Evolutionary conservation across 1,284 basidiomycete genomes (phyloP).

Genomic region (Singerocomus inundabilis): DNA sequence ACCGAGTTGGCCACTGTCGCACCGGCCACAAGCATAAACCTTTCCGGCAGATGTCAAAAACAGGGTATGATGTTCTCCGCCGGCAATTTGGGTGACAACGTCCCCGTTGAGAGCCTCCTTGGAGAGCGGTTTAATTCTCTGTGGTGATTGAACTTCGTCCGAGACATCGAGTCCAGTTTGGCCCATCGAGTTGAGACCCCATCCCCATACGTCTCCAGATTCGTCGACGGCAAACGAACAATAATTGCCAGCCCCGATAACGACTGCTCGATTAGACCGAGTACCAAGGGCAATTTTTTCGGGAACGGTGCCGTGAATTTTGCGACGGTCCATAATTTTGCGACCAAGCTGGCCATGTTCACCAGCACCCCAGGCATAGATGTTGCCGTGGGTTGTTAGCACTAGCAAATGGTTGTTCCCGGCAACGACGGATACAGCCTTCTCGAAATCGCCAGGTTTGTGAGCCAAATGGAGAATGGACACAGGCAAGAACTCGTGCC

Average conservation of each 20-base stretch:
- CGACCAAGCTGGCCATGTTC: slow-evolving; percentile 87
- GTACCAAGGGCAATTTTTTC: slow-evolving; percentile 76
- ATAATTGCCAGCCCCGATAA: slow-evolving; percentile 78
- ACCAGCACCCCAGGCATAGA: slow-evolving; percentile 87
- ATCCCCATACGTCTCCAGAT: slow-evolving; percentile 81
- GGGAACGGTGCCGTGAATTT: slow-evolving; percentile 80
- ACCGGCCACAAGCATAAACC: slow-evolving; percentile 82
- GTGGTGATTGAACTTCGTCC: slow-evolving; percentile 65
- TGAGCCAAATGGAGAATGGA: slow-evolving; percentile 65
- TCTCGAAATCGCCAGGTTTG: slow-evolving; percentile 66
- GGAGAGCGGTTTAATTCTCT: slow-evolving; percentile 63
- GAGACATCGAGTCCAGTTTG: slow-evolving; percentile 59
- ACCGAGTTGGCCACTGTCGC: slow-evolving; percentile 79
- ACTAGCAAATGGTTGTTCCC: slow-evolving; percentile 89
- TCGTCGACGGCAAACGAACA: slow-evolving; percentile 90
- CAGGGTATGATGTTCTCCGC: slow-evolving; percentile 84
- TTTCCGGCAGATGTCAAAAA: slow-evolving; percentile 84
- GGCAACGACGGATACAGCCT: slow-evolving; percentile 75
- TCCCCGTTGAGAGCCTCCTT: slow-evolving; percentile 68
- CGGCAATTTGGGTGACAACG: slow-evolving; percentile 67
- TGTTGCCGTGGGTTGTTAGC: slow-evolving; percentile 79
- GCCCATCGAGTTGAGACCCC: slow-evolving; percentile 84
- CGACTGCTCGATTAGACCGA: slow-evolving; percentile 66
- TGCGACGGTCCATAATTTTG: slow-evolving; percentile 79
- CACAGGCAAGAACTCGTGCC: slow-evolving; percentile 69